Evolutionary conservation across 139 green algal species (phyloP).

Genomic region (Desmodesmus armatus): DNA sequence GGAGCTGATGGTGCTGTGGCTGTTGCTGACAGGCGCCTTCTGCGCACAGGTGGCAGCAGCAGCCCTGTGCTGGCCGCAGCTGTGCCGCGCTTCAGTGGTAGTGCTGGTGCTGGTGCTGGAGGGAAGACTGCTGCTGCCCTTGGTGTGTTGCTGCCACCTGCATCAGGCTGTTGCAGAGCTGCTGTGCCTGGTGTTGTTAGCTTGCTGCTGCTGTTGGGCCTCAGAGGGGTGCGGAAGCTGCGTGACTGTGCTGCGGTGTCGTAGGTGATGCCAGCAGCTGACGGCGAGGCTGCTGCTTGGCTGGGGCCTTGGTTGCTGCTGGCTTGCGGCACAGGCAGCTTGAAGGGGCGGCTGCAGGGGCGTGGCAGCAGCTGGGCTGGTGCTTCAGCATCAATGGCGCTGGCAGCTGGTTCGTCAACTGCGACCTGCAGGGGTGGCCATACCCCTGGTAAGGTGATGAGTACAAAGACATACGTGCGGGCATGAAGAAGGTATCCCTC

Average conservation of each 20-base stretch:
- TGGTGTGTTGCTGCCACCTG: neutral
- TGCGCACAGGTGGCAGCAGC: neutral
- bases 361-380: neutral
- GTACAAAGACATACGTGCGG: neutral
- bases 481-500: neutral
- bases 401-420: neutral
- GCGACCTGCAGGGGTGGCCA: neutral
- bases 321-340: constrained; percentile 9
- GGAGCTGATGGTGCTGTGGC: neutral
- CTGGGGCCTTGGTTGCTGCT: constrained; percentile 3
- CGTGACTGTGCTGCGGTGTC: no score
- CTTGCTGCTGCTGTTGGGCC: constrained; percentile 5
- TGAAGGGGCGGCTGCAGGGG: neutral
- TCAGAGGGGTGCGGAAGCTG: neutral
- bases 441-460: neutral
- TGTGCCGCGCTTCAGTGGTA: neutral
- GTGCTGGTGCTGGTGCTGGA: neutral
- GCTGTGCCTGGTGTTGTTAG: neutral
- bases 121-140: neutral
- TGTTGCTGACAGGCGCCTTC: constrained; percentile 1
- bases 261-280: neutral
- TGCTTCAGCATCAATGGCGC: neutral
- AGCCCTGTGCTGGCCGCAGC: neutral
- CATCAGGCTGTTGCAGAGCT: no score
- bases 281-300: neutral